Evolutionary conservation across 495 filamentous ascomycete species (phyloP).

Genomic region (Penicillium cinerascens): DNA sequence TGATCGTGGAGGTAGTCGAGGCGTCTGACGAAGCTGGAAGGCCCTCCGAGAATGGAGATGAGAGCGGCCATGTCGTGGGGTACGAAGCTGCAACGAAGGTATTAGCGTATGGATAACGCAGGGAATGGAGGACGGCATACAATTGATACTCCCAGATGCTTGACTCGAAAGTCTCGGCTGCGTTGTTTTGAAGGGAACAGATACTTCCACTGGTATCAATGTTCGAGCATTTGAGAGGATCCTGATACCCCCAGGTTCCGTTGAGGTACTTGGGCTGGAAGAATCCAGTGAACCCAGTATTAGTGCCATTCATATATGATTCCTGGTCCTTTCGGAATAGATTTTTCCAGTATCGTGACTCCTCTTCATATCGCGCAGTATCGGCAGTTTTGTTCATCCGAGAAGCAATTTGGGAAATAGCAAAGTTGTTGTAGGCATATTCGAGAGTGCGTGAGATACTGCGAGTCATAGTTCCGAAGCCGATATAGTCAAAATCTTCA

Average conservation of each 20-base stretch:
- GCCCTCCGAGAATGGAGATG: conserved; percentile 57
- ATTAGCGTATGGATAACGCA: neutral
- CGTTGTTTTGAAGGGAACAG: conserved; percentile 61
- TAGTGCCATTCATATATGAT: conserved; percentile 38
- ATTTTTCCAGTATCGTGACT: conserved; percentile 64
- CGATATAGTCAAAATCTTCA: conserved; percentile 65
- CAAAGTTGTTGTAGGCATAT: conserved; percentile 70
- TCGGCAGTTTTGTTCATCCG: conserved; percentile 56
- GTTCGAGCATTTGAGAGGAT: conserved; percentile 52
- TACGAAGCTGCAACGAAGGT: conserved; percentile 45
- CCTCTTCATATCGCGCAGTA: conserved; percentile 55
- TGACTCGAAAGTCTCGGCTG: conserved; percentile 60
- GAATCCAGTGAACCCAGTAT: conserved; percentile 60
- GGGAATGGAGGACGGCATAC: conserved; percentile 16
- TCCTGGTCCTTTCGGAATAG: conserved; percentile 59
- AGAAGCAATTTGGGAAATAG: conserved; percentile 49
- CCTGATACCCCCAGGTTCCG: conserved; percentile 55
- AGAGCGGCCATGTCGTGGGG: conserved; percentile 69
- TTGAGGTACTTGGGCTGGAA: conserved; percentile 59
- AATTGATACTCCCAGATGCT: conserved; percentile 74
- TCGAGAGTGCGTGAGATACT: conserved; percentile 69
- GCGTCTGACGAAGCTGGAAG: conserved; percentile 53
- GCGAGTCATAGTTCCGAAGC: conserved; percentile 68
- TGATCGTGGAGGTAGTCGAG: conserved; percentile 61
- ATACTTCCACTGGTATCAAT: conserved; percentile 42